A percentile compares a stretch with the other conserved stretches of the same genome.
These are phyloP conservation scores for Enteropsectra breve DNA, from an alignment of 371 early-diverging fungal genomes.

Conservation along the genomic window DNA sequence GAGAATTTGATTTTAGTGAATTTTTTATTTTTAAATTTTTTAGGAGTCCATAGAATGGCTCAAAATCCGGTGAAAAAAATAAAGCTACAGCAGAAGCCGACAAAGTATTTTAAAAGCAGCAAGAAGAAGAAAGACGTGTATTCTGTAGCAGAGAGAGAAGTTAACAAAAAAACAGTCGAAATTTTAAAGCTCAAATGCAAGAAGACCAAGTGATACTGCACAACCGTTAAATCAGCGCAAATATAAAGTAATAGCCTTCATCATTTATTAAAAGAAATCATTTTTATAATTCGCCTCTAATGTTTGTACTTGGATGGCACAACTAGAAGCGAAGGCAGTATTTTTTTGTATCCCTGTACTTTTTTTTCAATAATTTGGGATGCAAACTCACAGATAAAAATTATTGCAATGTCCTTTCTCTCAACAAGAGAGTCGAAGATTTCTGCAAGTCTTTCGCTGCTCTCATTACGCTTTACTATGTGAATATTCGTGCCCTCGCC, in stretches of 20 bases:
- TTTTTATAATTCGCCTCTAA: background rate
- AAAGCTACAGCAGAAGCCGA: too few species aligned
- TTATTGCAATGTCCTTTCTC: constrained; percentile 54
- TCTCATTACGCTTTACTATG: constrained; percentile 33
- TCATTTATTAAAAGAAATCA: constrained; percentile 8
- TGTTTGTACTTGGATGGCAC: constrained; percentile 48
- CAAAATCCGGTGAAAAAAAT: too few species aligned
- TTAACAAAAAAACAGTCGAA: background rate
- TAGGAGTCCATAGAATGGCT: too few species aligned
- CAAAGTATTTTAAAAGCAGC: too few species aligned
- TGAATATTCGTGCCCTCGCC: constrained; percentile 37
- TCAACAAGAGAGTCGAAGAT: constrained; percentile 28
- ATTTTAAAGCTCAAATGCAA: background rate
- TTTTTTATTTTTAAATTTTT: too few species aligned
- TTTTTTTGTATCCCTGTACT: constrained; percentile 39
- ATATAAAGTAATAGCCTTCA: background rate
- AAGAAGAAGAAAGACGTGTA: too few species aligned
- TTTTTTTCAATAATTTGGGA: constrained; percentile 41
- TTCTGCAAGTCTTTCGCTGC: constrained; percentile 40
- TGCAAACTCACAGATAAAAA: constrained; percentile 54
- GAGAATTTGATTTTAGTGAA: too few species aligned
- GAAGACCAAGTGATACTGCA: background rate
- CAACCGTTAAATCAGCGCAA: background rate
- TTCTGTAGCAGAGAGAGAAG: background rate
- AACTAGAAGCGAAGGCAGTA: constrained; percentile 50